Base-by-base conservation (phyloP, 805 yeast genomes). In the Barnettozyma populi region DNA sequence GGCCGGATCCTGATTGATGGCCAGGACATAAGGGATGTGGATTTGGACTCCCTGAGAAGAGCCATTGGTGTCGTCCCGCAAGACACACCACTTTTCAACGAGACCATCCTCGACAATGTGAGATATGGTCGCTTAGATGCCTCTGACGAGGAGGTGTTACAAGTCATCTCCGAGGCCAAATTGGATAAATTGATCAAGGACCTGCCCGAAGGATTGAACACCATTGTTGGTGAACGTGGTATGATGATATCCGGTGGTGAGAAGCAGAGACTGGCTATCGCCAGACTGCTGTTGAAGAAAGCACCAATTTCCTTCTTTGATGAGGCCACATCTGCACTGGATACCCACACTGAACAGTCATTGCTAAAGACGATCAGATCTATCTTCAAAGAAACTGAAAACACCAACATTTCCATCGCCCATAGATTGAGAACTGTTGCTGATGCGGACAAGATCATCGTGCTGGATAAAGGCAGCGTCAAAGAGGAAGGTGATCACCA, bases 161-260 rank as follows among this genome's bases (percentile, higher is more conserved):
- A 67, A 8, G 89, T 82, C 6, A 82, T 92, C 14, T 64, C 71
- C 36, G 78, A 79, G 57, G 96, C 96, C 4, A 82, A 86, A 57
- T 72, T 92, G 52, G 78, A 78, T 51, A 64, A 67, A 21, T 69
- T 92, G 41, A 74, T 92, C 14, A 56, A 64, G 6, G 86, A 82
- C 39, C 67, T 94, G 41, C 98, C 99, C 0, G 86, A 86, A 13
- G 97, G 97, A 1, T 71, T 78, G 36, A 72, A 84, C 25, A 94
- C 98, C 0, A 73, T 87, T 49, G 99, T 94, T 16, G 99, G 99
- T 43, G 99, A 94, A 65, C 73, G 95, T 61, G 99, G 99, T n/a
- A 76, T 94, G 76, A 94, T 94, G 99, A 90, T 94, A 41, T 89
- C 97, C 23, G 99, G 99, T n/a, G 99, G 99, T 51, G 99, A 94